Percentiles rank a stretch among this genome's conserved stretches.
These are phyloP conservation scores for Suillus ampliporus DNA, from an alignment of 768 basidiomycete species.

Conservation along the genomic window DNA sequence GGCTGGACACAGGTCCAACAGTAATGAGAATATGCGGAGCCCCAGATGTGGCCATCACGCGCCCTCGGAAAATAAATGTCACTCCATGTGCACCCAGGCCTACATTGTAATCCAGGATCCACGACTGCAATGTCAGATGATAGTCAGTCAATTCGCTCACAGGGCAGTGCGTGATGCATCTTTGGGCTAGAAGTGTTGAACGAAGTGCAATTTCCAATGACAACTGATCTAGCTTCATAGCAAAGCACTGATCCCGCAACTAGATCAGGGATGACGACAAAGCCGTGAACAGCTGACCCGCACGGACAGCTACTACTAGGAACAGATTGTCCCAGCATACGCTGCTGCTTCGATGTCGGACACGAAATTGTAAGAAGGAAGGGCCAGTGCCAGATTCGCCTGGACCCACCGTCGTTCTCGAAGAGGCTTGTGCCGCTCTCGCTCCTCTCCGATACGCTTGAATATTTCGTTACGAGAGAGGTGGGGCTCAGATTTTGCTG, in stretches of 20 bases:
- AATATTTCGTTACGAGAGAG: conserved; percentile 72
- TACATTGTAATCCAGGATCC: neutral
- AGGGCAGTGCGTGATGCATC: too few species aligned
- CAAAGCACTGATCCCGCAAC: too few species aligned
- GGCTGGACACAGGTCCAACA: neutral
- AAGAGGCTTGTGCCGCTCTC: conserved; percentile 90
- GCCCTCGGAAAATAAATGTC: neutral
- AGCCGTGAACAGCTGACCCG: neutral
- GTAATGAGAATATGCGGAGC: neutral
- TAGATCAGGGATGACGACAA: too few species aligned
- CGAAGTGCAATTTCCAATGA: neutral
- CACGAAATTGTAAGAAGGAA: neutral
- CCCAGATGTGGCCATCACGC: neutral
- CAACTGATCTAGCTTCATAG: neutral
- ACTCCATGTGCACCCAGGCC: neutral
- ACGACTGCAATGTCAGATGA: too few species aligned
- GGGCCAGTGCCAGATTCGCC: too few species aligned
- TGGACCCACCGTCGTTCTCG: conserved; percentile 92
- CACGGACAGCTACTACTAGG: neutral
- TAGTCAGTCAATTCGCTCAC: too few species aligned
- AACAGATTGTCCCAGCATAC: neutral
- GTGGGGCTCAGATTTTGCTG: conserved; percentile 27
- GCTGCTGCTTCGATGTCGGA: neutral
- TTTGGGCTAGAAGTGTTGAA: neutral
- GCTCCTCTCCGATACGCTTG: conserved; percentile 89